These are phyloP conservation scores for Globisporangium sylvaticum DNA, from an alignment of 352 stramenopile genomes.

Conservation along the genomic window DNA sequence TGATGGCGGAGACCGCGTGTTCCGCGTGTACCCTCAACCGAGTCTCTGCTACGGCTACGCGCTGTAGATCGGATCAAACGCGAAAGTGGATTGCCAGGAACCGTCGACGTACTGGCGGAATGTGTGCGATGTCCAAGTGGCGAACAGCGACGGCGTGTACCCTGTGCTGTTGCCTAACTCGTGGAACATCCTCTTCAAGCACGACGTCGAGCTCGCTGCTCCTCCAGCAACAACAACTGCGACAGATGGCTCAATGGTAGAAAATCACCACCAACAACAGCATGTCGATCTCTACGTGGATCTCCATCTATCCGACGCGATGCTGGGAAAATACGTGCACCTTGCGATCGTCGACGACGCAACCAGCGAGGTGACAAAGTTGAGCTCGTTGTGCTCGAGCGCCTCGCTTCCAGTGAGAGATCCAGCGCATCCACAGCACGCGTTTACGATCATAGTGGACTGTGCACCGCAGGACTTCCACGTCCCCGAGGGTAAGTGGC, in stretches of 20 bases:
- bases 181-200: slow-evolving; percentile 67
- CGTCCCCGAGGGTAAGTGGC: slow-evolving; percentile 50
- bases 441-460: slow-evolving; percentile 63
- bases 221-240: background rate
- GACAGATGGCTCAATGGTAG: background rate
- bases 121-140: slow-evolving; percentile 35
- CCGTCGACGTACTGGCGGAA: slow-evolving; percentile 46
- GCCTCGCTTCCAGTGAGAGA: slow-evolving; percentile 17
- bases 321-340: slow-evolving; percentile 41
- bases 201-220: slow-evolving; percentile 38
- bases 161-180: slow-evolving; percentile 35
- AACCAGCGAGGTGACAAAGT: slow-evolving; percentile 28
- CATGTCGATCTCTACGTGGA: slow-evolving; percentile 41
- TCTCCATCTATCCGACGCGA: slow-evolving; percentile 52
- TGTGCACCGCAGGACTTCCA: slow-evolving; percentile 27
- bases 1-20: slow-evolving; percentile 23
- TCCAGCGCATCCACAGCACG: background rate
- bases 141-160: slow-evolving; percentile 43
- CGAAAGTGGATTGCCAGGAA: slow-evolving; percentile 36
- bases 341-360: slow-evolving; percentile 46
- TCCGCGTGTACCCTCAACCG: slow-evolving; percentile 44
- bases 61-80: slow-evolving; percentile 46
- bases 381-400: slow-evolving; percentile 30
- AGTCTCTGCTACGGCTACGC: slow-evolving; percentile 52
- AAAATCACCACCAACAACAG: background rate